Conservation (phyloP, 2,329 filamentous ascomycete species). For the Venturia asperata region DNA sequence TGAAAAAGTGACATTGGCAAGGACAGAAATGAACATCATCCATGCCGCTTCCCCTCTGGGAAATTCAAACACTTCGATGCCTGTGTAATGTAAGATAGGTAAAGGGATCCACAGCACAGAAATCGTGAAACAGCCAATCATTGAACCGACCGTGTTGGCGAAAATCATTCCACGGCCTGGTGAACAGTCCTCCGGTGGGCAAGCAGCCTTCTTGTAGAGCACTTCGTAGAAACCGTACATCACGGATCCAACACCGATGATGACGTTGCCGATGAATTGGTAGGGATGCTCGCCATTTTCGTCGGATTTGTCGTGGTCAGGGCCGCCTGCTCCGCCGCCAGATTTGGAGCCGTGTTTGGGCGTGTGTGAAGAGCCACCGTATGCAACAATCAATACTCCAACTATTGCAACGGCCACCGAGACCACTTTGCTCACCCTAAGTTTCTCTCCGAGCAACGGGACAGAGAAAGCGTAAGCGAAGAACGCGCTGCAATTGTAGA, state of each 20-base stretch:
- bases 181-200: constrained; percentile 80
- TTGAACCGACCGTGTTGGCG: constrained; percentile 81
- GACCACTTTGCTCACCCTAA: constrained; percentile 76
- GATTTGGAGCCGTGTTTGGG: constrained; percentile 50
- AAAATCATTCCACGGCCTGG: constrained; percentile 91
- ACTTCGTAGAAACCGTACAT: constrained; percentile 97
- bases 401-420: constrained; percentile 81
- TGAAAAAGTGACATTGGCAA: constrained; percentile 65
- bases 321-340: constrained; percentile 45
- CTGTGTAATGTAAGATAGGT: constrained; percentile 70
- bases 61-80: constrained; percentile 75
- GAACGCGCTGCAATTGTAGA: constrained; percentile 98
- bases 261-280: constrained; percentile 74
- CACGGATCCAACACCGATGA: constrained; percentile 85
- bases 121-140: constrained; percentile 82
- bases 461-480: constrained; percentile 98
- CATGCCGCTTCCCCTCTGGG: constrained; percentile 70
- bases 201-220: constrained; percentile 87
- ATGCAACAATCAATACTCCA: constrained; percentile 90
- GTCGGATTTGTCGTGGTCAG: constrained; percentile 45
- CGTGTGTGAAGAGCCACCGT: constrained; percentile 60
- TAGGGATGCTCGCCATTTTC: constrained; percentile 33
- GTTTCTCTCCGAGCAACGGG: constrained; percentile 75
- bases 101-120: constrained; percentile 86
- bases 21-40: constrained; percentile 71